phyloP scores from a whole-genome alignment of 768 basidiomycete species.

The Boletus sp. region DNA sequence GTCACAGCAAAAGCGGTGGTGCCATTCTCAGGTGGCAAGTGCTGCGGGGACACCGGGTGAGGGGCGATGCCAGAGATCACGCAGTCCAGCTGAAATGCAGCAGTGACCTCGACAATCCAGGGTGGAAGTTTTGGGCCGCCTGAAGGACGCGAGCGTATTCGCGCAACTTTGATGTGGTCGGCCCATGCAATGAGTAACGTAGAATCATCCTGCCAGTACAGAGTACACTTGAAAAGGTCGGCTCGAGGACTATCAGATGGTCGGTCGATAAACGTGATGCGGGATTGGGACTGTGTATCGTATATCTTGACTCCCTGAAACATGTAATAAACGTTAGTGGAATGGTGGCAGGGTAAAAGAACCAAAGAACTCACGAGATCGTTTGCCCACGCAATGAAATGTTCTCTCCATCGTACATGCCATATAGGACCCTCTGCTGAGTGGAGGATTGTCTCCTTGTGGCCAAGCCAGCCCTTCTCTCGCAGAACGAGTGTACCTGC shows the following conservation, averaged over 20 bases:
- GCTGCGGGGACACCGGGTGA: slow-evolving; percentile 48
- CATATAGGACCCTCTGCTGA: slow-evolving; percentile 92
- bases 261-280: slow-evolving; percentile 84
- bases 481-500: slow-evolving; percentile 81
- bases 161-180: slow-evolving; percentile 86
- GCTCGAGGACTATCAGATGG: slow-evolving; percentile 81
- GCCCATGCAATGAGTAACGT: slow-evolving; percentile 94
- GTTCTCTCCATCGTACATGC: slow-evolving; percentile 82
- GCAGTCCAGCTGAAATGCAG: slow-evolving; percentile 89
- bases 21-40: slow-evolving; percentile 15
- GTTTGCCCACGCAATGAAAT: slow-evolving; percentile 94
- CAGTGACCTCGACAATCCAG: slow-evolving; percentile 81
- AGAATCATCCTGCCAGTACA: slow-evolving; percentile 90
- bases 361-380: slow-evolving; percentile 60
- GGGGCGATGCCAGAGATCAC: slow-evolving; percentile 92
- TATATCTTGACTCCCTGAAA: slow-evolving; percentile 91
- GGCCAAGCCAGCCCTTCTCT: slow-evolving; percentile 96
- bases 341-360: not conserved
- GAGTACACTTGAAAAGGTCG: slow-evolving; percentile 89
- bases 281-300: slow-evolving; percentile 71
- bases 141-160: slow-evolving; percentile 62
- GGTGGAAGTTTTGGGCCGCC: slow-evolving; percentile 50
- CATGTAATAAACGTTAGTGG: not conserved
- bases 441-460: slow-evolving; percentile 83
- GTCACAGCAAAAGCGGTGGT: slow-evolving; percentile 27